Evolutionary conservation across 202 grass and related monocot genomes (phyloP), one percentile per base, ranked within the genome.

Genomic region (Bolboschoenoplectus hybrid): DNA sequence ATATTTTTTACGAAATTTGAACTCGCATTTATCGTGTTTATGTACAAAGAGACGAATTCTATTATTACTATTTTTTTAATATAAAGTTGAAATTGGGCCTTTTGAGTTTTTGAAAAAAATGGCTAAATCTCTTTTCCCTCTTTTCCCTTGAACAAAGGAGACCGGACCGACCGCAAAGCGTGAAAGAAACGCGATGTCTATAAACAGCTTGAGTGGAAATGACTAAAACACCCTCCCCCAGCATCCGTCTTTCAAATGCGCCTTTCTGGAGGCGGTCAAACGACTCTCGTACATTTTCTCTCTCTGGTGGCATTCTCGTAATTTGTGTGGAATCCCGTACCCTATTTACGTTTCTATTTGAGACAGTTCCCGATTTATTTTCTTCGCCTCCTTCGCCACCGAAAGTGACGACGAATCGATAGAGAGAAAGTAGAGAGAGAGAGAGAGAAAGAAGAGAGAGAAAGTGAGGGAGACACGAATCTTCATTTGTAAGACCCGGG

Each of bases 321-420:
- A 71, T 84, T 84, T 13, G 1, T 41, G 7, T 8, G 4, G 52
- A 72, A 56, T 70, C 64, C 14, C 46, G 44, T 6, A 20, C 66
- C 52, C 50, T 52, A 67, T 84, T 68, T 83, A 16, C 44, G 35
- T 57, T 58, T 14, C 65, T 34, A 53, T 84, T 83, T 68, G 17
- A 68, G 81, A 40, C 32, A 20, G 34, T 72, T 44, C 65, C 26
- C 85, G 65, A 81, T 87, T 81, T 82, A 86, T 86, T 79, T 62
- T 86, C 49, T 64, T 56, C 60, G 62, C 51, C 36, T 87, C 80
- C 56, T 81, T 26, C 63, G 52, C 80, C 74, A 71, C 76, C 63
- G 80, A 82, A 82, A 81, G 74, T 87, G 85, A 72, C 65, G 85
- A 71, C 68, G 77, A 81, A 69, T 82, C 43, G 60, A 70, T 13